A percentile compares a stretch with the other conserved stretches of the same genome.
phyloP scores from a whole-genome alignment of 2,329 filamentous ascomycete species.

The Malbranchea zuffiana region DNA sequence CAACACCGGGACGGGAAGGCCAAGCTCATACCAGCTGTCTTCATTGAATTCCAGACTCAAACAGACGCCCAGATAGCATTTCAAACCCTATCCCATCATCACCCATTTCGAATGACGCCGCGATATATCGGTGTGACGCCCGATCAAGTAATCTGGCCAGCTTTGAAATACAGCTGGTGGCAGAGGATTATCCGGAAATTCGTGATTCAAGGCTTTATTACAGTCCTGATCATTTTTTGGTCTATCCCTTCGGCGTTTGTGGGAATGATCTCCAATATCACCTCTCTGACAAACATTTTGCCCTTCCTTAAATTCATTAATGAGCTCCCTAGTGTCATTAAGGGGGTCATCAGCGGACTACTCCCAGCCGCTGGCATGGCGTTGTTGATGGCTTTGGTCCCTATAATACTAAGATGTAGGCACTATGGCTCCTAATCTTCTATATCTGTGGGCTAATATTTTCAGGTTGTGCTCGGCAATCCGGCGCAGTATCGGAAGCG shows the following conservation, averaged over 20 bases:
- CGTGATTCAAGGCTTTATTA: conserved; percentile 57
- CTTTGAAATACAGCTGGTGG: conserved; percentile 73
- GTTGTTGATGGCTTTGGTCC: conserved; percentile 76
- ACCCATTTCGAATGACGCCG: conserved; percentile 77
- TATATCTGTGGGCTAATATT: background rate
- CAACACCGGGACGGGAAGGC: conserved; percentile 53
- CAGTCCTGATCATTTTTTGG: conserved; percentile 79
- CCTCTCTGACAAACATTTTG: conserved; percentile 45
- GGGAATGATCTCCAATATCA: conserved; percentile 77
- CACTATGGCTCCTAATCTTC: conserved; percentile 12
- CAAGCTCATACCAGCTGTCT: conserved; percentile 62
- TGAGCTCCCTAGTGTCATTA: conserved; percentile 55
- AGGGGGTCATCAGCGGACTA: conserved; percentile 74
- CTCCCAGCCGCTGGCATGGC: conserved; percentile 69
- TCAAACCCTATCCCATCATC: conserved; percentile 75
- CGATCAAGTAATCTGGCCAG: conserved; percentile 77
- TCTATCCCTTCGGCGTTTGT: conserved; percentile 64
- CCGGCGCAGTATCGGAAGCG: conserved; percentile 69
- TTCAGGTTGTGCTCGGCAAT: conserved; percentile 60
- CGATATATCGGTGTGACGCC: conserved; percentile 75
- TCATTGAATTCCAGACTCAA: conserved; percentile 78
- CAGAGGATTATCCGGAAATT: conserved; percentile 64
- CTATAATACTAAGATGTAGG: conserved; percentile 65
- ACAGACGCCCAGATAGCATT: conserved; percentile 74
- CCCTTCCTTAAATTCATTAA: conserved; percentile 64